These are phyloP conservation scores for Lepidium campestre DNA, from an alignment of 441 rosid species.

Conservation along the genomic window DNA sequence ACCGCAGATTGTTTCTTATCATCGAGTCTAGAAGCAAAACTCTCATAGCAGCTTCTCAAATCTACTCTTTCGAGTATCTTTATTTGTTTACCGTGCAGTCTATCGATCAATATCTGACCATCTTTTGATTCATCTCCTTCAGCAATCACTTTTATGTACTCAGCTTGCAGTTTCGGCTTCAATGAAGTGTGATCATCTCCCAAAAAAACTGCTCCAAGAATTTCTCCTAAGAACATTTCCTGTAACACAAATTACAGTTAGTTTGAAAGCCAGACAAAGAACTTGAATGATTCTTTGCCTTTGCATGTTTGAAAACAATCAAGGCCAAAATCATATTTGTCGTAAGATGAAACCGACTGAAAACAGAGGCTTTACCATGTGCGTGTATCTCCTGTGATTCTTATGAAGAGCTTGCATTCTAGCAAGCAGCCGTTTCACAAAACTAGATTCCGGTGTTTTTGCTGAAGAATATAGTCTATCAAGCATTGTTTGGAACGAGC, in stretches of 20 bases:
- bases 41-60: slow-evolving; percentile 32
- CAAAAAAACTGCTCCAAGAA: slow-evolving; percentile 64
- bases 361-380: slow-evolving; percentile 39
- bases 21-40: slow-evolving; percentile 43
- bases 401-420: slow-evolving; percentile 43
- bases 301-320: background rate
- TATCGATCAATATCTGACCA: slow-evolving; percentile 43
- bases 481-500: slow-evolving; percentile 38
- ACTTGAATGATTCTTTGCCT: background rate
- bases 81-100: slow-evolving; percentile 35
- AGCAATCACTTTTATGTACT: slow-evolving; percentile 43
- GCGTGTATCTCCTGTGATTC: slow-evolving; percentile 51
- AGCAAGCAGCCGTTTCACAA: slow-evolving; percentile 45
- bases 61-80: slow-evolving; percentile 44
- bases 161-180: slow-evolving; percentile 31
- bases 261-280: background rate
- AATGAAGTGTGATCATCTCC: slow-evolving; percentile 35
- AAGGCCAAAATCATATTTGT: background rate
- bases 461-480: slow-evolving; percentile 16
- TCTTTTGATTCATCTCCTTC: slow-evolving; percentile 50
- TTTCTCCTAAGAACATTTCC: slow-evolving; percentile 82
- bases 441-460: slow-evolving; percentile 54
- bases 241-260: slow-evolving; percentile 21
- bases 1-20: slow-evolving; percentile 57
- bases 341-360: background rate